A percentile compares a stretch with the other conserved stretches of the same genome.
phyloP scores from a whole-genome alignment of 176 grass and related monocot species.

The Miscanthus lutarioriparius region DNA sequence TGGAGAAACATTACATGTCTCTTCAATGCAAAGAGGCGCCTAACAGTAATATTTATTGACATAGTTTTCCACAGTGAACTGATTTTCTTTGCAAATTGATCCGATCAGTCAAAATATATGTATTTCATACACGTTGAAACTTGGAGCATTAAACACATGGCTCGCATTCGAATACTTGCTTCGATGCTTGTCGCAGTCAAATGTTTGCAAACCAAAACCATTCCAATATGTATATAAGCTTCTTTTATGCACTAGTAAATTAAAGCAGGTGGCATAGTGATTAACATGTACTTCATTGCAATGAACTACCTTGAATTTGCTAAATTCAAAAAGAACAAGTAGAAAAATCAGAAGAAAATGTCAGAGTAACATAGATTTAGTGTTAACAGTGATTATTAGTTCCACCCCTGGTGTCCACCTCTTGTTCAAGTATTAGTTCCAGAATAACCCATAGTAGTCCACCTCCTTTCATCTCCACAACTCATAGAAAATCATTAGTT shows the following conservation, averaged over 20 bases:
- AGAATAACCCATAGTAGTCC: too few species aligned
- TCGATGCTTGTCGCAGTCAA: neutral
- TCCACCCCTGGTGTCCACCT: too few species aligned
- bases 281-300: neutral
- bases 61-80: neutral
- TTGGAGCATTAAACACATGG: slow-evolving; percentile 3
- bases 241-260: neutral
- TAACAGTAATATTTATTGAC: slow-evolving; percentile 15
- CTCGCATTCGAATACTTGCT: neutral
- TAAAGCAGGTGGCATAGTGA: neutral
- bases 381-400: neutral
- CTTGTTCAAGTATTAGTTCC: too few species aligned
- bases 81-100: neutral
- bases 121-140: neutral
- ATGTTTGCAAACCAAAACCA: neutral
- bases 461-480: too few species aligned
- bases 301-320: neutral
- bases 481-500: too few species aligned
- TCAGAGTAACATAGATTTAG: neutral
- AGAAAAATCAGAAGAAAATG: neutral
- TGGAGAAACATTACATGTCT: neutral
- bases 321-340: slow-evolving; percentile 14
- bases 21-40: neutral
- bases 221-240: neutral
- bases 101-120: neutral